Conservation (phyloP, 495 filamentous ascomycete genomes). For the Penicillium longicatenatum region DNA sequence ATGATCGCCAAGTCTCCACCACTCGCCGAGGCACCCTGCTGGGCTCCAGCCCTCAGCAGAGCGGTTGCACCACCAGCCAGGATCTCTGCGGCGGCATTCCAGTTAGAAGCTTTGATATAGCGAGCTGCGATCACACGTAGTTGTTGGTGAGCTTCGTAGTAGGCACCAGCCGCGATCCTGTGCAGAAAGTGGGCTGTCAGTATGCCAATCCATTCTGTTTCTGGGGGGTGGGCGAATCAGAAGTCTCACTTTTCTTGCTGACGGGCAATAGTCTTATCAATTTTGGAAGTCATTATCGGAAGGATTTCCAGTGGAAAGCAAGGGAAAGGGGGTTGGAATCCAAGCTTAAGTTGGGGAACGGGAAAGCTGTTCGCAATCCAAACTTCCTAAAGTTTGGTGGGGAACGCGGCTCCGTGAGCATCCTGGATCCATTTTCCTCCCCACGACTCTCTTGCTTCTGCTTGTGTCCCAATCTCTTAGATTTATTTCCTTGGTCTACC, state of each 20-base stretch:
- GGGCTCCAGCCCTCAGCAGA: slow-evolving; percentile 76
- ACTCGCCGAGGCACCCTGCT: slow-evolving; percentile 74
- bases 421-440: slow-evolving; percentile 2
- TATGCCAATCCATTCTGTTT: neutral
- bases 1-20: slow-evolving; percentile 87
- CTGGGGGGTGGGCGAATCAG: slow-evolving; percentile 2
- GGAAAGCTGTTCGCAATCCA: slow-evolving; percentile 17
- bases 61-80: slow-evolving; percentile 81
- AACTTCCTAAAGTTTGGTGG: slow-evolving; percentile 11
- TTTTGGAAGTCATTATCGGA: slow-evolving; percentile 58
- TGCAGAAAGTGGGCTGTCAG: slow-evolving; percentile 15
- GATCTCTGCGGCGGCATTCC: slow-evolving; percentile 80
- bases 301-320: neutral
- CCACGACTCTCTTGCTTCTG: neutral
- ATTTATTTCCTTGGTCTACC: neutral
- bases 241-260: slow-evolving; percentile 65
- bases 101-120: slow-evolving; percentile 85
- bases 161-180: slow-evolving; percentile 89
- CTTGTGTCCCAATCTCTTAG: neutral
- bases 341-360: slow-evolving; percentile 22
- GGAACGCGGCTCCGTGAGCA: slow-evolving; percentile 5
- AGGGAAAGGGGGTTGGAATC: slow-evolving; percentile 3
- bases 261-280: slow-evolving; percentile 72
- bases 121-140: slow-evolving; percentile 90
- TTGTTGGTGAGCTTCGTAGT: slow-evolving; percentile 98